Evolutionary conservation across 164 flowering plant species (phyloP).

Genomic region (Umbilicus rupestris): DNA sequence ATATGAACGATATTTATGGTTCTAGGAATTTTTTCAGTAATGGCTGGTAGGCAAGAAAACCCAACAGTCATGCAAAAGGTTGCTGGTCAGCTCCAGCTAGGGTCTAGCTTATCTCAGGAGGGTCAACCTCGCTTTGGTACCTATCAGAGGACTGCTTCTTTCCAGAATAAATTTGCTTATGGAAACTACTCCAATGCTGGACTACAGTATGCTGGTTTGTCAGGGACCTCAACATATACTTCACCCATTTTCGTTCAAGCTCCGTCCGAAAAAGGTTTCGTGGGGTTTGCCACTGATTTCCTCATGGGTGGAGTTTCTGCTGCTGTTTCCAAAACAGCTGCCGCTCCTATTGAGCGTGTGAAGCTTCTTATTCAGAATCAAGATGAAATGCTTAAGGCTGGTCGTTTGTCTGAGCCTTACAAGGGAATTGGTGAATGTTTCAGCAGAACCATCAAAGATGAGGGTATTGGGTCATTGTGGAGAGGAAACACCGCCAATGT

Average conservation of each 20-base stretch:
- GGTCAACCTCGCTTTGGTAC: constrained; percentile 19
- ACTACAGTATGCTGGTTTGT: constrained; percentile 32
- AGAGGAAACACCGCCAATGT: constrained; percentile 89
- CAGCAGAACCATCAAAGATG: constrained; percentile 52
- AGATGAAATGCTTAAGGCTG: constrained; percentile 76
- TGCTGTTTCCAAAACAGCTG: constrained; percentile 83
- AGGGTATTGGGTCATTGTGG: constrained; percentile 61
- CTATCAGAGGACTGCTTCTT: constrained; percentile 24
- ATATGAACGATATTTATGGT: neutral
- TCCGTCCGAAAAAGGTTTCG: constrained; percentile 57
- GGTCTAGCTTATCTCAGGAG: constrained; percentile 33
- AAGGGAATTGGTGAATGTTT: constrained; percentile 88
- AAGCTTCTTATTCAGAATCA: constrained; percentile 86
- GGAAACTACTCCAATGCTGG: constrained; percentile 44
- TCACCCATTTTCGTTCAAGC: constrained; percentile 61
- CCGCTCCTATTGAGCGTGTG: constrained; percentile 86
- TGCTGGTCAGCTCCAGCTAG: constrained; percentile 40
- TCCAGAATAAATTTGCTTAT: constrained; percentile 25
- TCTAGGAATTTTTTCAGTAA: constrained; percentile 9
- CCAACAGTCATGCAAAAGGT: constrained; percentile 42
- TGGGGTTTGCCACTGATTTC: constrained; percentile 57
- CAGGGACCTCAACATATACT: constrained; percentile 20
- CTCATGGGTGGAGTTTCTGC: constrained; percentile 91
- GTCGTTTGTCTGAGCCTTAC: constrained; percentile 75
- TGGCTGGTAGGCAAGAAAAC: constrained; percentile 41